phyloP scores from a whole-genome alignment of 2,329 filamentous ascomycete genomes.

The Arthrobotrys megalospora region DNA sequence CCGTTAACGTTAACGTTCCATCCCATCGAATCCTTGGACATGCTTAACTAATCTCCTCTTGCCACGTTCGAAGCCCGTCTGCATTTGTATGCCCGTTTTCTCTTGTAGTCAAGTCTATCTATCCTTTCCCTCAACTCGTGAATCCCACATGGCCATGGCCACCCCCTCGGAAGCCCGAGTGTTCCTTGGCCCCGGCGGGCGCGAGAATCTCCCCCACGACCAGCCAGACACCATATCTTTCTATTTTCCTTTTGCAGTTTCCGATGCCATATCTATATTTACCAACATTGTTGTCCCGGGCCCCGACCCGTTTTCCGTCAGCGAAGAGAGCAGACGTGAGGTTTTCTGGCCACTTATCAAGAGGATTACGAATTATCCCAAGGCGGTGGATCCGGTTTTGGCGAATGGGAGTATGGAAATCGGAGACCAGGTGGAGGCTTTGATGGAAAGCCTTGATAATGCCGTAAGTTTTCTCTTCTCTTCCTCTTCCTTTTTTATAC shows the following conservation, averaged over 20 bases:
- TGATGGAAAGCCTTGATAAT: slow-evolving; percentile 35
- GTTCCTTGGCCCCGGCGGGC: slow-evolving; percentile 47
- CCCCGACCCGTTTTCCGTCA: slow-evolving; percentile 45
- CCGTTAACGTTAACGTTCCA: neutral
- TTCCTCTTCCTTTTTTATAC: neutral
- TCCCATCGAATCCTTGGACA: neutral
- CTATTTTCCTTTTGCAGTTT: slow-evolving; percentile 52
- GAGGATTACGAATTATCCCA: slow-evolving; percentile 48
- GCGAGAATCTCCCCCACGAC: slow-evolving; percentile 20
- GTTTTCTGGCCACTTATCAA: slow-evolving; percentile 50
- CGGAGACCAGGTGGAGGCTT: slow-evolving; percentile 45
- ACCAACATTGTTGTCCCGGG: slow-evolving; percentile 44
- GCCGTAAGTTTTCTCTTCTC: slow-evolving; percentile 22
- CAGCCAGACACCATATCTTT: slow-evolving; percentile 26
- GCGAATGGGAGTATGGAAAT: slow-evolving; percentile 44
- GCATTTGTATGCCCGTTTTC: slow-evolving; percentile 1
- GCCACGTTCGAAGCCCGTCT: slow-evolving; percentile 4
- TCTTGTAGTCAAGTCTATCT: neutral
- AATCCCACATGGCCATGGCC: slow-evolving; percentile 17
- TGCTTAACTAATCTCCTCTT: slow-evolving; percentile 6
- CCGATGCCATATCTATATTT: slow-evolving; percentile 45
- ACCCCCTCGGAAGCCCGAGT: slow-evolving; percentile 37
- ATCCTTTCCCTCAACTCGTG: slow-evolving; percentile 1
- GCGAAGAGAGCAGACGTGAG: slow-evolving; percentile 34
- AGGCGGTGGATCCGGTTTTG: slow-evolving; percentile 40